Percentiles rank a stretch among this genome's conserved stretches.
Evolutionary conservation across 1,284 basidiomycete genomes (phyloP).

Genomic region (Laetiporus sulphureus): DNA sequence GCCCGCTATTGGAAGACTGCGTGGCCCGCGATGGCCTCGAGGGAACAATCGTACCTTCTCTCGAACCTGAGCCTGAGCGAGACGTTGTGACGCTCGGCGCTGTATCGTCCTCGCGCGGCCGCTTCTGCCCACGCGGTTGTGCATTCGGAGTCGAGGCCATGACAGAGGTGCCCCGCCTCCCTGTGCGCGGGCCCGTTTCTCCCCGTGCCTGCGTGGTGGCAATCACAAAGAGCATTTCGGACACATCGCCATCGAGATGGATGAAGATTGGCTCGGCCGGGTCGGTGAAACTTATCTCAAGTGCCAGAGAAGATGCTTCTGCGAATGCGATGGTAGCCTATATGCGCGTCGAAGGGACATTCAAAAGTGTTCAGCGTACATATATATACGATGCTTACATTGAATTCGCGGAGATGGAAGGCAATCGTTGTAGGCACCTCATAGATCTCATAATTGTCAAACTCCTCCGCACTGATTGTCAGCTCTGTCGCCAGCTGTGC

Average conservation of each 20-base stretch:
- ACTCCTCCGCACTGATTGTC: conserved; percentile 66
- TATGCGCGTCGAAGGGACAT: too few species aligned
- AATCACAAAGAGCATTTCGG: conserved; percentile 63
- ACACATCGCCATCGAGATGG: conserved; percentile 57
- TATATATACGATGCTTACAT: conserved; percentile 49
- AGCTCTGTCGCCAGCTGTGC: conserved; percentile 67
- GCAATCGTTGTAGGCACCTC: conserved; percentile 40
- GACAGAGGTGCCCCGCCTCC: not conserved
- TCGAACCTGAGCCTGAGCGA: not conserved
- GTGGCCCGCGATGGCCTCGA: not conserved
- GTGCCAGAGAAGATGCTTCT: conserved; percentile 53
- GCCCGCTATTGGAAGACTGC: conserved; percentile 9
- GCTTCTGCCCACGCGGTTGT: conserved; percentile 13
- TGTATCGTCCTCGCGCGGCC: conserved; percentile 14
- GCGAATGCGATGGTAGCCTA: conserved; percentile 75
- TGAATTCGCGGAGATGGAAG: conserved; percentile 79
- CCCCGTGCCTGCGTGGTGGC: conserved; percentile 60
- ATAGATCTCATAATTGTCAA: conserved; percentile 48
- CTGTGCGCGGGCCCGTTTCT: conserved; percentile 16
- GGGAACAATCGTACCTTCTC: too few species aligned
- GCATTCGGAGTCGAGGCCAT: not conserved
- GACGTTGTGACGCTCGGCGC: not conserved
- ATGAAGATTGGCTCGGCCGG: conserved; percentile 67
- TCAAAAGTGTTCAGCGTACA: too few species aligned
- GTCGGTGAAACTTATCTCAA: conserved; percentile 71